Percentiles rank a stretch among this genome's conserved stretches.
These are phyloP conservation scores for Myxozyma monticola DNA, from an alignment of 805 yeast genomes.

Conservation along the genomic window DNA sequence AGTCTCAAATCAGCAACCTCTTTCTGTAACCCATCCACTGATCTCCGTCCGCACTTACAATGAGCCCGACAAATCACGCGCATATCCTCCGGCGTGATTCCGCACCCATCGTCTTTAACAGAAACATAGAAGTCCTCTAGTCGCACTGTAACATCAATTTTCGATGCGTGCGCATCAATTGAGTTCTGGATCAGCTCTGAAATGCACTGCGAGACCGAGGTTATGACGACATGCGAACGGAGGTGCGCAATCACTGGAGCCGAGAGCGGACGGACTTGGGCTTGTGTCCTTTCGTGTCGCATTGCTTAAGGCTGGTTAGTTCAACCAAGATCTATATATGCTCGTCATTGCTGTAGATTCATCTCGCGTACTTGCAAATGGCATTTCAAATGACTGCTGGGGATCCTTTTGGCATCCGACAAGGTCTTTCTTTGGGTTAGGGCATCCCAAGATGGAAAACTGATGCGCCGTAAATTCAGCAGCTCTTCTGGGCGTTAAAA, in stretches of 20 bases:
- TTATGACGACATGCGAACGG: constrained; percentile 19
- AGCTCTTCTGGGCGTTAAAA: too few relatives aligned
- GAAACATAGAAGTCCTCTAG: constrained; percentile 12
- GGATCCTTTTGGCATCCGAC: too few relatives aligned
- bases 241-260: constrained; percentile 1
- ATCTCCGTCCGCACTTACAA: constrained; percentile 24
- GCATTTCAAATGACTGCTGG: too few relatives aligned
- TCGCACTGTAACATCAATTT: constrained; percentile 13
- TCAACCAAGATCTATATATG: too few relatives aligned
- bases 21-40: not conserved
- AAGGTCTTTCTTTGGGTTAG: too few relatives aligned
- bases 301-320: too few relatives aligned
- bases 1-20: not conserved
- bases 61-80: constrained; percentile 44
- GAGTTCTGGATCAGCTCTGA: constrained; percentile 27
- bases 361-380: too few relatives aligned
- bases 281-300: too few relatives aligned
- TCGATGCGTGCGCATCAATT: constrained; percentile 25
- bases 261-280: too few relatives aligned
- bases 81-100: constrained; percentile 52
- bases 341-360: too few relatives aligned
- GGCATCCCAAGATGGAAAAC: too few relatives aligned
- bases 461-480: too few relatives aligned
- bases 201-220: constrained; percentile 18
- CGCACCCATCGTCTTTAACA: constrained; percentile 64